Percentiles rank a stretch among this genome's conserved stretches.
These are phyloP conservation scores for Cercophora newfieldiana DNA, from an alignment of 495 filamentous ascomycete species.

Conservation along the genomic window DNA sequence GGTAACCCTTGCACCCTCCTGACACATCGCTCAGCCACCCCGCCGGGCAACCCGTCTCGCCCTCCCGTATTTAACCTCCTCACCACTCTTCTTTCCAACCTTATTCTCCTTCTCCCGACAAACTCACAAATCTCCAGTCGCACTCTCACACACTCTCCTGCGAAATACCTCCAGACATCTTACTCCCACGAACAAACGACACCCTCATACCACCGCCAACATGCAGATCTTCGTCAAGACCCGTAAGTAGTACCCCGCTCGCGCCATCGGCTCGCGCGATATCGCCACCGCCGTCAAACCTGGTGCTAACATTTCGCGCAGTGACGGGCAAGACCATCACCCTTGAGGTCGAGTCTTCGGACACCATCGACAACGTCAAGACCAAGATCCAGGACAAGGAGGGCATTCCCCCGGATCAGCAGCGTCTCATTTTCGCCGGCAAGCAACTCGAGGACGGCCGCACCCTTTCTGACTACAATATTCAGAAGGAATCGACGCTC, in stretches of 20 bases:
- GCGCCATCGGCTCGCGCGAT: conserved; percentile 9
- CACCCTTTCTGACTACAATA: conserved; percentile 96
- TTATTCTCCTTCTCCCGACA: conserved; percentile 13
- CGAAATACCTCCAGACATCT: conserved; percentile 1
- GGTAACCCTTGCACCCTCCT: conserved; percentile 40
- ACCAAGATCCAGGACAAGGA: conserved; percentile 99
- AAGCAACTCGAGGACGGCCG: conserved; percentile 98
- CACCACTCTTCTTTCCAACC: conserved; percentile 42
- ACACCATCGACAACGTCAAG: conserved; percentile 99
- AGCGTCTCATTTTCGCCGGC: conserved; percentile 97
- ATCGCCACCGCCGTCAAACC: conserved; percentile 1
- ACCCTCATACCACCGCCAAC: conserved; percentile 27
- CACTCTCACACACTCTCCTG: not conserved
- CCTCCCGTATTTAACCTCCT: conserved; percentile 41
- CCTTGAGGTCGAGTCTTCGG: conserved; percentile 95
- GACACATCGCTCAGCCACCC: conserved; percentile 37
- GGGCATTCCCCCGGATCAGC: conserved; percentile 96
- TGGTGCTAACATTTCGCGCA: conserved; percentile 36
- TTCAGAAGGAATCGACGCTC: conserved; percentile 96
- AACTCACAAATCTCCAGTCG: not conserved
- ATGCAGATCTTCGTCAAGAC: conserved; percentile 99
- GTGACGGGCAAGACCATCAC: conserved; percentile 99
- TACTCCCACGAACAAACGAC: conserved; percentile 7
- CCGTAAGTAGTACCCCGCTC: conserved; percentile 59
- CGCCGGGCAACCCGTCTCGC: conserved; percentile 33